Percentiles rank a stretch among this genome's conserved stretches.
These are phyloP conservation scores for Backusella westeae DNA, from an alignment of 192 early-diverging fungal species.

Conservation along the genomic window DNA sequence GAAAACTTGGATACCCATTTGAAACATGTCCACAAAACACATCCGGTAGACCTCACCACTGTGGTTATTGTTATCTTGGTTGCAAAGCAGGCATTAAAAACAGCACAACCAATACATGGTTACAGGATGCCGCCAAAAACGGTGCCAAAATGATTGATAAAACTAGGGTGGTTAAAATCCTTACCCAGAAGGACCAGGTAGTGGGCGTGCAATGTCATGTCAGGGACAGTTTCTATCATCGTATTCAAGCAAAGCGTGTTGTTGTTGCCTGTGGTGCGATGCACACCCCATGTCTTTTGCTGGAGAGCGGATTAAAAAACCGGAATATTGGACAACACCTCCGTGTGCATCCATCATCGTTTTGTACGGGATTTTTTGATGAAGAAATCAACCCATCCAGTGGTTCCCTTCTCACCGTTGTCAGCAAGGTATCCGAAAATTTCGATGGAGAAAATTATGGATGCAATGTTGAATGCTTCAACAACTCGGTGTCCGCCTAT, in stretches of 20 bases:
- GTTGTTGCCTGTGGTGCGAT: constrained; percentile 62
- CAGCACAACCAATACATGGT: constrained; percentile 60
- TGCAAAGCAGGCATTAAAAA: constrained; percentile 70
- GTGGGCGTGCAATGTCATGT: constrained; percentile 47
- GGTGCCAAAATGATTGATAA: constrained; percentile 64
- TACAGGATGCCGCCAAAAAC: constrained; percentile 60
- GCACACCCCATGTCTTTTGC: constrained; percentile 62
- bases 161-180: constrained; percentile 54
- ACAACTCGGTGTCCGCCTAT: constrained; percentile 51
- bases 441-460: constrained; percentile 63
- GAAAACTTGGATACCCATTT: constrained; percentile 52
- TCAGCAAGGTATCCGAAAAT: constrained; percentile 53
- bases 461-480: constrained; percentile 57
- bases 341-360: constrained; percentile 57
- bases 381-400: constrained; percentile 43
- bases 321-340: constrained; percentile 65
- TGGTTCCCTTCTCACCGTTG: constrained; percentile 67
- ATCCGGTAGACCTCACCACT: constrained; percentile 48
- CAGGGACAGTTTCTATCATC: constrained; percentile 30
- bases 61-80: constrained; percentile 67
- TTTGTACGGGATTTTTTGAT: constrained; percentile 58
- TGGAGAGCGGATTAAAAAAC: constrained; percentile 64
- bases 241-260: constrained; percentile 51
- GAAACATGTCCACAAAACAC: constrained; percentile 71
- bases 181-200: constrained; percentile 50